These are phyloP conservation scores for Fusarium udum DNA, from an alignment of 2,329 filamentous ascomycete species.

Conservation along the genomic window DNA sequence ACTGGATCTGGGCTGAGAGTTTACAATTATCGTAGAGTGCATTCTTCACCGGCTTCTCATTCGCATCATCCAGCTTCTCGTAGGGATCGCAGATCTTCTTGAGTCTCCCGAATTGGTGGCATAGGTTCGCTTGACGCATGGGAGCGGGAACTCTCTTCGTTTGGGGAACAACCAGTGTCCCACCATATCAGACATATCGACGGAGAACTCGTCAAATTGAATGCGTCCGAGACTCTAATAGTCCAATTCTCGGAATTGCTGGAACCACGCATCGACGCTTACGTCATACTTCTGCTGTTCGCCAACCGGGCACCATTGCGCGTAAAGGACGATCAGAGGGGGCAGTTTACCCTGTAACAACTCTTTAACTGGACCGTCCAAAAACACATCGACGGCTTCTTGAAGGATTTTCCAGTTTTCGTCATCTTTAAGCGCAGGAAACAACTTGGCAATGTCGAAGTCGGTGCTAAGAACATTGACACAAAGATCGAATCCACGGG, in stretches of 20 bases:
- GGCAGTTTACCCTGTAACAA: fast-evolving
- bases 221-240: not conserved
- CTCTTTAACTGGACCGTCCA: too few relatives aligned
- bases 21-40: not conserved
- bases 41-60: fast-evolving
- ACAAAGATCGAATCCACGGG: not conserved
- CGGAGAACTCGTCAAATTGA: fast-evolving
- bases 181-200: not conserved
- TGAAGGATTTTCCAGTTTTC: not conserved
- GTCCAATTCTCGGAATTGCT: not conserved
- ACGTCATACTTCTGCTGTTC: not conserved
- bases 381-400: not conserved
- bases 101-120: fast-evolving
- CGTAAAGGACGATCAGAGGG: not conserved
- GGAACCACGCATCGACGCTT: not conserved
- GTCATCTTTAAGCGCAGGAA: not conserved
- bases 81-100: not conserved
- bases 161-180: not conserved
- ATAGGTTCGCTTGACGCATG: not conserved
- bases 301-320: not conserved
- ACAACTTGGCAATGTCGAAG: not conserved
- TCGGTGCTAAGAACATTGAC: not conserved
- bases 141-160: not conserved
- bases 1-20: not conserved
- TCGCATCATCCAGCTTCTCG: not conserved